Percentiles rank a stretch among this genome's conserved stretches.
These are phyloP conservation scores for Xylaria sp. DNA, from an alignment of 2,329 filamentous ascomycete genomes.

Conservation along the genomic window DNA sequence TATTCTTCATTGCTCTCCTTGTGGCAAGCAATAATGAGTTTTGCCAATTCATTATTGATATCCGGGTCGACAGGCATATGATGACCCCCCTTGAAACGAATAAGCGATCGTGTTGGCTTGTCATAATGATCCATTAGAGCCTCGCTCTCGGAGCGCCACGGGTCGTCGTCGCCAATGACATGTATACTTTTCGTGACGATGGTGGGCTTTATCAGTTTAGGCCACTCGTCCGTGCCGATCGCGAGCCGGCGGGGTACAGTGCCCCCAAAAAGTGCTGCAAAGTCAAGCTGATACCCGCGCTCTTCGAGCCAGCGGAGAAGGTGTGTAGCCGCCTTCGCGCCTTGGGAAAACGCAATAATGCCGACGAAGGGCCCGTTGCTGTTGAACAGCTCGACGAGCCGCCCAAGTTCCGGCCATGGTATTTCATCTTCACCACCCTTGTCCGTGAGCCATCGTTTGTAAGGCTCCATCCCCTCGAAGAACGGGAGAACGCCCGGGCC, in stretches of 20 bases:
- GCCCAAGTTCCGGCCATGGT: slow-evolving; percentile 16
- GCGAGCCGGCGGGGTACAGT: slow-evolving; percentile 16
- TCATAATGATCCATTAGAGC: slow-evolving; percentile 25
- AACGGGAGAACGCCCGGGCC: slow-evolving; percentile 30
- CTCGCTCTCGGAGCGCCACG: slow-evolving; percentile 19
- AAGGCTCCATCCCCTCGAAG: slow-evolving; percentile 31
- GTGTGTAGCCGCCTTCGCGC: slow-evolving; percentile 22
- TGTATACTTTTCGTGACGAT: slow-evolving; percentile 24
- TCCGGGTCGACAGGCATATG: slow-evolving; percentile 23
- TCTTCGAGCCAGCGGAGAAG: slow-evolving; percentile 25
- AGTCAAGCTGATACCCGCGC: slow-evolving; percentile 24
- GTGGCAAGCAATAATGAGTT: slow-evolving; percentile 15
- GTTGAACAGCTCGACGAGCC: slow-evolving; percentile 21
- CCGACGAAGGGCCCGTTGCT: slow-evolving; percentile 24
- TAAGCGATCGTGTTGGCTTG: slow-evolving; percentile 9
- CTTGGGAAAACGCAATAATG: slow-evolving; percentile 22
- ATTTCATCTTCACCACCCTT: slow-evolving; percentile 11
- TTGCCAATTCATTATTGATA: slow-evolving; percentile 17
- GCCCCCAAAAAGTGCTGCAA: slow-evolving; percentile 18
- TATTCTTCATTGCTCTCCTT: slow-evolving; percentile 8
- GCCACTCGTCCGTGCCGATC: slow-evolving; percentile 19
- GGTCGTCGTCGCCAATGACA: slow-evolving; percentile 25
- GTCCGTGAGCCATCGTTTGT: slow-evolving; percentile 29
- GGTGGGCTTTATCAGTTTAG: slow-evolving; percentile 15
- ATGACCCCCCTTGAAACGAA: slow-evolving; percentile 21